Evolutionary conservation across 805 yeast genomes (phyloP).

Genomic region (Starmerella geochares): DNA sequence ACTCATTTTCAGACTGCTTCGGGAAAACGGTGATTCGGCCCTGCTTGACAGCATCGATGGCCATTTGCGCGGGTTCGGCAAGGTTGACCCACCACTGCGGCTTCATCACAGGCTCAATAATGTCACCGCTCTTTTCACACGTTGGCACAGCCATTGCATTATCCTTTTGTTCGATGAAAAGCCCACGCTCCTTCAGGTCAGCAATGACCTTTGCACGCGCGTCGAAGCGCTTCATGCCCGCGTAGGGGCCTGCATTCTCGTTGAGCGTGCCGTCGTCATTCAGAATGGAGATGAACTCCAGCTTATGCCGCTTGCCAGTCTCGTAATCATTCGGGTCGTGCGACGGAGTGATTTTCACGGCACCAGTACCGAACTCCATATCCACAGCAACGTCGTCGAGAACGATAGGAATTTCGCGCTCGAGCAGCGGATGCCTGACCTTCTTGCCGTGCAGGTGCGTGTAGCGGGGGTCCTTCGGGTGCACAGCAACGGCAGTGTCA

Average conservation of each 20-base stretch:
- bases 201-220: conserved; percentile 82
- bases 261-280: conserved; percentile 89
- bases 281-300: conserved; percentile 79
- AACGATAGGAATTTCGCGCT: conserved; percentile 75
- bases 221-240: conserved; percentile 85
- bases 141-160: conserved; percentile 92
- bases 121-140: conserved; percentile 94
- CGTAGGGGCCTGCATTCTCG: conserved; percentile 80
- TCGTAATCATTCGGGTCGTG: conserved; percentile 95
- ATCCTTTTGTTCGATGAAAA: conserved; percentile 75
- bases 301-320: conserved; percentile 87
- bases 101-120: conserved; percentile 90
- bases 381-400: conserved; percentile 91
- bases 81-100: conserved; percentile 99
- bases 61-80: conserved; percentile 75
- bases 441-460: conserved; percentile 89
- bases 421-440: conserved; percentile 81
- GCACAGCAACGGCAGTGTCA: conserved; percentile 96
- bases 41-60: conserved; percentile 70
- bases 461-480: conserved; percentile 89
- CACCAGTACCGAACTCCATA: conserved; percentile 99
- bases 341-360: conserved; percentile 97
- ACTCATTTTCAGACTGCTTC: conserved; percentile 82
- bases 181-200: conserved; percentile 59
- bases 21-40: conserved; percentile 80